Evolutionary conservation across 495 filamentous ascomycete species (phyloP).

Genomic region (Parathielavia hyrcaniae): DNA sequence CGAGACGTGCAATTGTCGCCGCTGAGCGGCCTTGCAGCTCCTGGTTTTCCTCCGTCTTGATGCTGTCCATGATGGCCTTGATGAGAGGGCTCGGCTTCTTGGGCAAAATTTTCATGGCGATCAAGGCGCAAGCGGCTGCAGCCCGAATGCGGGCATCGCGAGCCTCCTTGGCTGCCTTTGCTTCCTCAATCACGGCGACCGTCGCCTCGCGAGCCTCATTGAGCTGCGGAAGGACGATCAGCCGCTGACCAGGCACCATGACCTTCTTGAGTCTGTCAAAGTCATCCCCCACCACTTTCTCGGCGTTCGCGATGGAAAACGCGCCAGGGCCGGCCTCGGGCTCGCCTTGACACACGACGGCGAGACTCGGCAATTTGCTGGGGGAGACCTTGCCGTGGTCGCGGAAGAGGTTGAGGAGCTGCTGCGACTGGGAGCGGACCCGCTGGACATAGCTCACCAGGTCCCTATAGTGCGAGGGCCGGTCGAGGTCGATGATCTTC

Average conservation of each 20-base stretch:
- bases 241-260: conserved; percentile 73
- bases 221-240: conserved; percentile 69
- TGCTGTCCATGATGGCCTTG: conserved; percentile 95
- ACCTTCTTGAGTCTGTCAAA: conserved; percentile 80
- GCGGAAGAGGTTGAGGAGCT: conserved; percentile 80
- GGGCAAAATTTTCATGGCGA: conserved; percentile 76
- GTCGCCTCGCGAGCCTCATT: conserved; percentile 65
- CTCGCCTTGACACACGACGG: conserved; percentile 89
- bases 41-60: conserved; percentile 88
- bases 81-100: conserved; percentile 88
- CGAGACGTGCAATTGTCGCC: conserved; percentile 69
- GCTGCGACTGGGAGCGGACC: conserved; percentile 82
- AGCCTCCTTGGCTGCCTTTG: conserved; percentile 66
- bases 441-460: conserved; percentile 81
- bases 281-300: conserved; percentile 74
- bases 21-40: conserved; percentile 88
- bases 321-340: conserved; percentile 80
- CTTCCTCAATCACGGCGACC: conserved; percentile 66
- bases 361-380: conserved; percentile 66
- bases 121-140: conserved; percentile 77
- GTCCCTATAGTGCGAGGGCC: conserved; percentile 78
- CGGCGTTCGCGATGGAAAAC: conserved; percentile 80
- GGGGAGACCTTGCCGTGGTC: conserved; percentile 73
- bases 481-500: conserved; percentile 68
- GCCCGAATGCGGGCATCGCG: conserved; percentile 82